Evolutionary conservation across 1,284 basidiomycete genomes (phyloP).

Genomic region (Ceratobasidium sp.): DNA sequence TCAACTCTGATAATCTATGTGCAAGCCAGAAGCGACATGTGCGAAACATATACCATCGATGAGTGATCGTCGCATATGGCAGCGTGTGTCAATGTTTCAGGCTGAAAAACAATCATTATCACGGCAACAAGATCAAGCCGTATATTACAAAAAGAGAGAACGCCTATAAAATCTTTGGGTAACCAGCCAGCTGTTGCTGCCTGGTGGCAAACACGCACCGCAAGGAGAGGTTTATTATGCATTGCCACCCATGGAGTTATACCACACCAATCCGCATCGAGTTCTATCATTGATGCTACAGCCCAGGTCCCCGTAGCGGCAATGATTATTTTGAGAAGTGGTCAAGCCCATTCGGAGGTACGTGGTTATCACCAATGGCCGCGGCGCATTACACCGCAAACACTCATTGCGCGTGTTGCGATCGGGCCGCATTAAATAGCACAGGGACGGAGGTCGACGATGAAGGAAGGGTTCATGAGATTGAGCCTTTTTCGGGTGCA

Average conservation of each 20-base stretch:
- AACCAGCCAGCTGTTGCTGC: background rate
- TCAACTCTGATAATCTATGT: background rate
- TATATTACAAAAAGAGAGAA: background rate
- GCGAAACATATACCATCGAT: background rate
- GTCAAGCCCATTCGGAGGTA: background rate
- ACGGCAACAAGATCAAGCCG: background rate
- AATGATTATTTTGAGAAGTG: background rate
- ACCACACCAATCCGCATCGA: background rate
- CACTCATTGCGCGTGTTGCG: background rate
- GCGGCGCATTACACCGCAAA: background rate
- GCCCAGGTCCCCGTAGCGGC: background rate
- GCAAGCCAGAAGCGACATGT: background rate
- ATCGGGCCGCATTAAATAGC: background rate
- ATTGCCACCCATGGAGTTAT: slow-evolving; percentile 1
- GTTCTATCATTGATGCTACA: background rate
- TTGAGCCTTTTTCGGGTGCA: slow-evolving; percentile 2
- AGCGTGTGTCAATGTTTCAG: slow-evolving; percentile 1
- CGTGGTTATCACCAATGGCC: background rate
- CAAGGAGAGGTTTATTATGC: background rate
- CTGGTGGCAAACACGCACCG: slow-evolving; percentile 16
- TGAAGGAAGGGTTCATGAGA: background rate
- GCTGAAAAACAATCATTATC: background rate
- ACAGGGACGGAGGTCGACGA: background rate
- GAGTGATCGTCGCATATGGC: background rate
- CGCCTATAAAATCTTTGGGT: background rate